Evolutionary conservation across 306 rosid genomes (phyloP), one percentile per base, ranked within the genome.

Genomic region (Astragalus glycyphyllos): DNA sequence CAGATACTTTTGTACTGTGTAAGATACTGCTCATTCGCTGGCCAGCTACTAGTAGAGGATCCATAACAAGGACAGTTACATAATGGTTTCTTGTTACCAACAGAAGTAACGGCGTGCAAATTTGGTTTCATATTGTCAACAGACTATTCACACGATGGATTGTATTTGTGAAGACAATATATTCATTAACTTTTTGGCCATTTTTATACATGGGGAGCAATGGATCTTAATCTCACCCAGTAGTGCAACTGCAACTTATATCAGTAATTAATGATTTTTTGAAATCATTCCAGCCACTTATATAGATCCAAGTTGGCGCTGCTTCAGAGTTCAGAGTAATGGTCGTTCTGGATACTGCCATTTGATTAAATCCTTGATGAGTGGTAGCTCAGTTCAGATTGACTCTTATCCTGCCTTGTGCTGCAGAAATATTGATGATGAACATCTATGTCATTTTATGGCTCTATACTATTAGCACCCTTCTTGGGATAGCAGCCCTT

Each of bases 81-180:
- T 46, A 61, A 26, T 71, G 74, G 70, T 71, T 65, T 65, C 35
- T 65, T 64, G 62, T 72, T 67, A 40, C 59, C 64, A 31, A 37
- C 29, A 69, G 68, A 67, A 68, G 72, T 67, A 42, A 8, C 9
- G 31, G 53, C 47, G 41, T 38, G 58, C 58, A 53, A 29, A 45
- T 72, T 77, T 77, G 46, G 66, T 46, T 60, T 67, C 54, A 26
- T 60, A 60, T 17, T 16, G 5, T 40, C 37, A 50, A 6, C 72
- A 34, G 42, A 66, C 72, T 58, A 4, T 72, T 77, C 29, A 10
- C 64, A 20, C 60, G 65, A 55, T 34, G 14, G 73, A 61, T 60
- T 61, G 46, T 71, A n/a, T 50, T 54, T 29, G 44, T 60, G 68
- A 69, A 51, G 70, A 42, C 72, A 46, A 54, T 29, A 26, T 49